Conservation (phyloP, 1,284 basidiomycete species). For the Apiotrichum porosum region DNA sequence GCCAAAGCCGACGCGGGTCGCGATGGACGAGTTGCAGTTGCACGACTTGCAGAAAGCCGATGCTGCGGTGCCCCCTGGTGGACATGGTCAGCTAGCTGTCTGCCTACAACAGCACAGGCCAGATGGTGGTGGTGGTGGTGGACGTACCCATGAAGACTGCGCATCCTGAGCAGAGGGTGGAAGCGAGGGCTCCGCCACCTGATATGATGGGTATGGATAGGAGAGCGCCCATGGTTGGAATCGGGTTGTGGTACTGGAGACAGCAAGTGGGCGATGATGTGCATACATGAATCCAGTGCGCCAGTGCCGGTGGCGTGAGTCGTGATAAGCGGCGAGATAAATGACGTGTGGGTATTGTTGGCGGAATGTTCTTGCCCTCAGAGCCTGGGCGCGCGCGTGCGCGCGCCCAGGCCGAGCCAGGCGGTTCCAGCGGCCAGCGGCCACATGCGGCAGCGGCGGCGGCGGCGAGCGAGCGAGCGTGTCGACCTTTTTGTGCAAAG, state of each 20-base stretch:
- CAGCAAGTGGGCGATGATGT: not conserved
- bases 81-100: not conserved
- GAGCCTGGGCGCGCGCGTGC: too few species aligned
- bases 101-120: too few species aligned
- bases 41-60: conserved; percentile 98
- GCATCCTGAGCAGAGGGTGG: conserved; percentile 70
- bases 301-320: too few species aligned
- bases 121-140: conserved; percentile 54
- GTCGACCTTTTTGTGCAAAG: too few species aligned
- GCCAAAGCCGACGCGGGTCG: conserved; percentile 93
- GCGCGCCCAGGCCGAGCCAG: too few species aligned
- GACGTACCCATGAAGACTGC: conserved; percentile 57
- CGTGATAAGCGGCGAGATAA: too few species aligned
- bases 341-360: too few species aligned
- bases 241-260: conserved; percentile 23
- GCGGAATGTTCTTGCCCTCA: too few species aligned
- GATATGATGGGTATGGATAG: conserved; percentile 76
- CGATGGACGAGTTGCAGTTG: conserved; percentile 98
- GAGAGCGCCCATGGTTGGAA: conserved; percentile 70
- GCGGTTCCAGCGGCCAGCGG: too few species aligned
- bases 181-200: conserved; percentile 69
- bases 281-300: too few species aligned
- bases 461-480: too few species aligned
- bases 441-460: too few species aligned
- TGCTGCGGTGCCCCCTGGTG: conserved; percentile 55